Percentiles rank a stretch among this genome's conserved stretches.
Evolutionary conservation across 2,329 filamentous ascomycete genomes (phyloP).

Genomic region (Calonectria pseudoreteaudii): DNA sequence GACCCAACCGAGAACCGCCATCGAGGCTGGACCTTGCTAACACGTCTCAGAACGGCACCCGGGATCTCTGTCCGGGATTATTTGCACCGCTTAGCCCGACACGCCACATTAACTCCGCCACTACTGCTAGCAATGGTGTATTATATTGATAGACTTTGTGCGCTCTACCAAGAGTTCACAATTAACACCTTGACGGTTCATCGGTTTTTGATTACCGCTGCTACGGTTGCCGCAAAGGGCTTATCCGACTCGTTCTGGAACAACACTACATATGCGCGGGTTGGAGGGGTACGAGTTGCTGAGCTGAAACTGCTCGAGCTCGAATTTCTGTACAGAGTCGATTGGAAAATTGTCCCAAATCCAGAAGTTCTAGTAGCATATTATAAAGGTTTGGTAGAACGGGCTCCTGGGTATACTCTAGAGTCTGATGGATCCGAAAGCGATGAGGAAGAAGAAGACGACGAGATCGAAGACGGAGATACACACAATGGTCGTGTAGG

Average conservation of each 20-base stretch:
- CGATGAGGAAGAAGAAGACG: slow-evolving; percentile 44
- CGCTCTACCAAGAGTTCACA: slow-evolving; percentile 92
- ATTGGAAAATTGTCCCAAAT: slow-evolving; percentile 97
- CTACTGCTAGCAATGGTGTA: slow-evolving; percentile 99
- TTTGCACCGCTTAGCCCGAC: slow-evolving; percentile 89
- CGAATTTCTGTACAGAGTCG: slow-evolving; percentile 90
- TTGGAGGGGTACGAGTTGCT: slow-evolving; percentile 90
- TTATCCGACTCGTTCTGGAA: slow-evolving; percentile 98
- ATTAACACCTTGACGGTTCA: slow-evolving; percentile 97
- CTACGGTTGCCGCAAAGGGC: slow-evolving; percentile 95
- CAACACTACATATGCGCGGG: slow-evolving; percentile 93
- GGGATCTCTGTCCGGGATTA: slow-evolving; percentile 97
- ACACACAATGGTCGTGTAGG: slow-evolving; percentile 4
- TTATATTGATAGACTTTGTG: slow-evolving; percentile 95
- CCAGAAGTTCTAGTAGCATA: slow-evolving; percentile 95
- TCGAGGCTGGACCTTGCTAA: slow-evolving; percentile 36
- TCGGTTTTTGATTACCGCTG: slow-evolving; percentile 95
- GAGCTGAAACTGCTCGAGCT: slow-evolving; percentile 93
- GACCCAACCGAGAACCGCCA: slow-evolving; percentile 29
- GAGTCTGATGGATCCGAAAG: slow-evolving; percentile 54
- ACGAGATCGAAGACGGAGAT: slow-evolving; percentile 32
- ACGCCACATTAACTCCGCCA: slow-evolving; percentile 92
- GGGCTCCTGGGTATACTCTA: slow-evolving; percentile 67
- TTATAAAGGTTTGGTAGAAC: slow-evolving; percentile 85
- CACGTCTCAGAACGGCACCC: slow-evolving; percentile 69